Evolutionary conservation across 1,139 yeast genomes (phyloP).

Genomic region (Saccharomyces pastorianus): DNA sequence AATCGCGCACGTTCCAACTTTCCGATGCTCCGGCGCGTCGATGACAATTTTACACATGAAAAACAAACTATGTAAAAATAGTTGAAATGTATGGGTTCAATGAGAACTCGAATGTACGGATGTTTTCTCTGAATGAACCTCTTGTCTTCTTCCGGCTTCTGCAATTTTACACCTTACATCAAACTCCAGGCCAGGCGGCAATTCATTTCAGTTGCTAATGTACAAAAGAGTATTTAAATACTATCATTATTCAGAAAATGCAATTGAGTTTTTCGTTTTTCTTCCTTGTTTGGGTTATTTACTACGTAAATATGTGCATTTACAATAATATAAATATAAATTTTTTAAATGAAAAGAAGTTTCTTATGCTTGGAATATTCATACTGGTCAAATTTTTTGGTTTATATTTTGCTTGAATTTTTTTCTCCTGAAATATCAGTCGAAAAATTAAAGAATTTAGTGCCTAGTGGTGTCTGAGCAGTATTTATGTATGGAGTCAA

Average conservation of each 20-base stretch:
- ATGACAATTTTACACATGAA: not conserved
- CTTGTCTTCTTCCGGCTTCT: too few species aligned
- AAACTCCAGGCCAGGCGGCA: not conserved
- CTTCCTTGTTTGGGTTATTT: not conserved
- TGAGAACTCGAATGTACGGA: not conserved
- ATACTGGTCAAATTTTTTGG: not conserved
- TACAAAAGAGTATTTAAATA: too few species aligned
- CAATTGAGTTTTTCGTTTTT: not conserved
- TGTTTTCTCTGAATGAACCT: too few species aligned
- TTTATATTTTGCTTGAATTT: slow-evolving; percentile 1
- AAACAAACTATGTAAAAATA: not conserved
- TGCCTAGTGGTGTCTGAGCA: slow-evolving; percentile 27
- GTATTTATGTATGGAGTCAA: slow-evolving; percentile 27
- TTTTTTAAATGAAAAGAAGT: not conserved
- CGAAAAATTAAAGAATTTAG: slow-evolving; percentile 24
- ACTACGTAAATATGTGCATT: not conserved
- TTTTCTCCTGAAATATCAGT: slow-evolving; percentile 14
- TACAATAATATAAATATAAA: not conserved
- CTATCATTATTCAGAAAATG: not conserved
- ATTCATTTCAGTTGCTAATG: not conserved
- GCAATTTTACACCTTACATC: not conserved
- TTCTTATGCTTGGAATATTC: not conserved
- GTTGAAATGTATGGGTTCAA: not conserved
- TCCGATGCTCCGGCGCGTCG: not conserved
- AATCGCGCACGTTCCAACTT: not conserved